Base-by-base conservation (phyloP, 2,329 filamentous ascomycete species). In the Aspergillus ochraceoroseus region DNA sequence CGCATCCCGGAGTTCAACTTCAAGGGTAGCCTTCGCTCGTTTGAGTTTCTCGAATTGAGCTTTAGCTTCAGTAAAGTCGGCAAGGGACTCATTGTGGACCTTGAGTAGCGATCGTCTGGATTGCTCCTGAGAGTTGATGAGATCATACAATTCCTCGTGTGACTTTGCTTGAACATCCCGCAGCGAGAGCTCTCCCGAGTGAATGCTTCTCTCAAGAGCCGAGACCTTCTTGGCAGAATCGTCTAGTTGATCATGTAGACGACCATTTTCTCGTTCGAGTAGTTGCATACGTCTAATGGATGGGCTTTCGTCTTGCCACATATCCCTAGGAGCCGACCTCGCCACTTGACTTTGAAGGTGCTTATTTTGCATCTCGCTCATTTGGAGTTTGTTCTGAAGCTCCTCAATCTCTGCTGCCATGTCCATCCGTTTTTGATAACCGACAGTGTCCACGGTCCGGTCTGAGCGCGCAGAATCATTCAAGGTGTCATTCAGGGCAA, bases 171-270 rank as follows among this genome's bases (percentile, higher is more conserved):
- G 89, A 31, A 96, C 80, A 63, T 96, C 90, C 33, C 88, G 85
- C 29, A 95, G 73, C 0, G 87, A 92, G 4, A 96, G 72, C 62
- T 95, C 86, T 8, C 89, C 92, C 23, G 83, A 85, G 43, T 83
- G 85, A 42, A 96, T 83, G 45, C 82, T 88, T 61, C 86, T 85
- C 65, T 96, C 92, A 14, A 96, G 69, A 0, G 83, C 79, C 5
- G 90, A 95, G 2, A 95, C 83, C 68, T 95, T 95, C 72, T 87
- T 90, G 12, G 83, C 75, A 2, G 90, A 95, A 62, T 95, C 88
- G 63, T 96, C 90, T 4, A 96, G 81, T 77, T 94, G 87, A 48
- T 94, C 87, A 57, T 96, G 90, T 9, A 96, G 75, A 41, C 88
- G 82, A 62, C 78, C 89, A 66, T 96, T 96, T 59, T 86, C 90